Conservation (phyloP, 2,329 filamentous ascomycete genomes). For the Rhinocladiella mackenziei region DNA sequence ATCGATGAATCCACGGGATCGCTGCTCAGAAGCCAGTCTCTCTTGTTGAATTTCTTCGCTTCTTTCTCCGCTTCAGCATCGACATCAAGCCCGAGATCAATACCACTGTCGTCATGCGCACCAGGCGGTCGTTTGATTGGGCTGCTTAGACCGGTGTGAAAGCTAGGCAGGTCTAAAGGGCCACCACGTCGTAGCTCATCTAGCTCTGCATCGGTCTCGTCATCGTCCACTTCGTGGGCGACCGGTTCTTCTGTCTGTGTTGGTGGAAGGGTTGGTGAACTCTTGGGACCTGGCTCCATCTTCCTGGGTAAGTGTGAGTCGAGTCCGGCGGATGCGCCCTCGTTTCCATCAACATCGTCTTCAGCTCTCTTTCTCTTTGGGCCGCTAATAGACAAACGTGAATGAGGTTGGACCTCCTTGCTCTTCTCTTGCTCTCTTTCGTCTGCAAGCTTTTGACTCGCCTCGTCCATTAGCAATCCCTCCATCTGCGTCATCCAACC, state of each 20-base stretch:
- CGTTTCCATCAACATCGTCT: constrained; percentile 12
- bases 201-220: constrained; percentile 27
- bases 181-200: constrained; percentile 27
- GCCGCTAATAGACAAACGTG: constrained; percentile 2
- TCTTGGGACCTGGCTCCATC: constrained; percentile 1
- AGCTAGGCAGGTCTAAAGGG: constrained; percentile 28
- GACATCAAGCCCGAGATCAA: constrained; percentile 27
- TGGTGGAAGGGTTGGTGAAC: constrained; percentile 14
- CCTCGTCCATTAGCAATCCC: constrained; percentile 25
- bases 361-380: constrained; percentile 23
- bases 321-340: constrained; percentile 3
- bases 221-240: constrained; percentile 15
- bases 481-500: constrained; percentile 30
- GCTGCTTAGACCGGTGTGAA: constrained; percentile 27
- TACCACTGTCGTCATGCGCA: constrained; percentile 27
- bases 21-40: constrained; percentile 30
- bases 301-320: constrained; percentile 15
- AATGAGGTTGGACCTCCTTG: constrained; percentile 14
- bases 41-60: constrained; percentile 28
- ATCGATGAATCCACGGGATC: constrained; percentile 26
- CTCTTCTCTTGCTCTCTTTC: constrained; percentile 26
- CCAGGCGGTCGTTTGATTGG: constrained; percentile 21
- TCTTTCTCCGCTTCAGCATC: constrained; percentile 39
- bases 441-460: constrained; percentile 25
- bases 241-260: constrained; percentile 4